These are phyloP conservation scores for Cyclostephanos tholiformis DNA, from an alignment of 108 stramenopile species.

Conservation along the genomic window DNA sequence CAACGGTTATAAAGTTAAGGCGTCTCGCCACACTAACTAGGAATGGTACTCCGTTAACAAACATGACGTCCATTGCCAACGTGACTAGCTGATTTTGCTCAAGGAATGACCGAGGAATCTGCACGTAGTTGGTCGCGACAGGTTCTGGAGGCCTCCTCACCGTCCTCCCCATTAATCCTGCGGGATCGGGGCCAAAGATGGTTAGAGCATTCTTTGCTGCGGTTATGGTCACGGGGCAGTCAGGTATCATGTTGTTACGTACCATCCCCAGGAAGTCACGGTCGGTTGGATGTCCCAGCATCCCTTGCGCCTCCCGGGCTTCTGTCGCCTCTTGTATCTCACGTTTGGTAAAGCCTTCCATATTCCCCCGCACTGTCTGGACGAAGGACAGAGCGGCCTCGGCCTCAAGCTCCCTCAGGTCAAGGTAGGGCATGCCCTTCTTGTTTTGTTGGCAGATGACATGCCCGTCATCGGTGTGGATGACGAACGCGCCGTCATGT, in stretches of 20 bases:
- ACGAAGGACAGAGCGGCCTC: not conserved
- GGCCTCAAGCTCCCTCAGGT: not conserved
- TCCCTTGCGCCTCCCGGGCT: conserved; percentile 5
- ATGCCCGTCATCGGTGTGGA: not conserved
- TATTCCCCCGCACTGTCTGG: not conserved
- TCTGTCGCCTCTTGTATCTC: not conserved
- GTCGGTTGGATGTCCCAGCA: conserved; percentile 11
- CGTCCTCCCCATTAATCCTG: conserved; percentile 35
- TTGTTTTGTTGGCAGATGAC: too few relatives aligned
- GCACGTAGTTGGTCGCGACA: conserved; percentile 17
- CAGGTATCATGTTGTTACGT: conserved; percentile 4
- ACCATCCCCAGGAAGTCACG: conserved; percentile 18
- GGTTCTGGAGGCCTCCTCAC: conserved; percentile 8
- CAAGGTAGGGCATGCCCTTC: not conserved
- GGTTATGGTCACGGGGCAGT: conserved; percentile 18
- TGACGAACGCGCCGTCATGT: not conserved
- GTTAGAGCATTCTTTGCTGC: conserved; percentile 18
- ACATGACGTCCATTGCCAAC: conserved; percentile 38
- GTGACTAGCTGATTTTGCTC: conserved; percentile 24
- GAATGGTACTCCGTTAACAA: conserved; percentile 49
- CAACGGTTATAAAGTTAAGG: conserved; percentile 31
- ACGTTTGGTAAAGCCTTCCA: conserved; percentile 15
- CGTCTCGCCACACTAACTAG: conserved; percentile 37
- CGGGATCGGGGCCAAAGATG: conserved; percentile 34
- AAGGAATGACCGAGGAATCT: conserved; percentile 22